phyloP scores from a whole-genome alignment of 768 basidiomycete genomes.

The Mrakia hoshinonis region DNA sequence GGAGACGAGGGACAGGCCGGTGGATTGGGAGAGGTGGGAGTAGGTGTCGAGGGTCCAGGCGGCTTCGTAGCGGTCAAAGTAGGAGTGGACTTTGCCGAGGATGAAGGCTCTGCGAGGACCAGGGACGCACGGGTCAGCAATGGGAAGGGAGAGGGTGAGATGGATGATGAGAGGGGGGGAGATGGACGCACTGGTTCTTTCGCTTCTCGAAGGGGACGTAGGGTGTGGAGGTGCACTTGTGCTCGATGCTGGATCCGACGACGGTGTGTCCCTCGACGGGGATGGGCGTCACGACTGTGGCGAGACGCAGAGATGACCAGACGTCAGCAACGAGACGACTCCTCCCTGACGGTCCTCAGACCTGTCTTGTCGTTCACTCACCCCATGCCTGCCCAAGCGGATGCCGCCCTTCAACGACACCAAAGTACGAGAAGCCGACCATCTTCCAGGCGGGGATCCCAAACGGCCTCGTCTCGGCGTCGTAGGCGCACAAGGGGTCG shows the following conservation, averaged over 20 bases:
- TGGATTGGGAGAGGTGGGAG: not conserved
- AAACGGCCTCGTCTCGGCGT: not conserved
- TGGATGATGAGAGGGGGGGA: not conserved
- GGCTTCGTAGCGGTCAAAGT: conserved; percentile 12
- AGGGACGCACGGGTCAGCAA: not conserved
- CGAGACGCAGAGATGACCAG: too few species aligned
- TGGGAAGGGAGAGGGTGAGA: not conserved
- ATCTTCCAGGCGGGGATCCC: conserved; percentile 1
- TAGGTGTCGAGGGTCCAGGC: conserved; percentile 12
- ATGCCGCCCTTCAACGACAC: not conserved
- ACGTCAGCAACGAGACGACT: too few species aligned
- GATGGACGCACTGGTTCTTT: conserved; percentile 2
- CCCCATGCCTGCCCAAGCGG: not conserved
- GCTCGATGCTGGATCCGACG: conserved; percentile 5
- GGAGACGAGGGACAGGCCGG: not conserved
- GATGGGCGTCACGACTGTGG: not conserved
- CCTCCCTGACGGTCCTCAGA: too few species aligned
- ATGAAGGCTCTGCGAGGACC: not conserved
- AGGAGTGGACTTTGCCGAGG: conserved; percentile 10
- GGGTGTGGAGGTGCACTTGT: conserved; percentile 2
- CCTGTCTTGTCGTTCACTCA: not conserved
- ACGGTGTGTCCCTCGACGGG: not conserved
- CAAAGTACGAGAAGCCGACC: not conserved
- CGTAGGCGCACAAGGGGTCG: not conserved
- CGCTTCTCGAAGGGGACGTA: not conserved